Conservation (phyloP, 805 yeast species). For the Metschnikowia similis region DNA sequence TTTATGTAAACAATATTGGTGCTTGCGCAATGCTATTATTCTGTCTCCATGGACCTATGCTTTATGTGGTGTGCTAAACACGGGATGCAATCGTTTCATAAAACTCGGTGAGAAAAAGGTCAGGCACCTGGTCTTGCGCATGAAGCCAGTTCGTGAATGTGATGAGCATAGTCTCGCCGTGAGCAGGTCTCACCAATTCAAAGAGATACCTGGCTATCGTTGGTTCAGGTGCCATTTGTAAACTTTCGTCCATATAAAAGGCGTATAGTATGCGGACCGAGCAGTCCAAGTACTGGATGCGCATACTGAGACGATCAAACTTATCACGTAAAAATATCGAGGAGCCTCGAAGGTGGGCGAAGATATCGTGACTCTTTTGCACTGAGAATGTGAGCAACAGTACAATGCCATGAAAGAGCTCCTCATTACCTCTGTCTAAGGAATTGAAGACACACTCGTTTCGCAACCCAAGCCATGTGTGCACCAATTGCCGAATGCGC, state of each 20-base stretch:
- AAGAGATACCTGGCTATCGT: constrained; percentile 5
- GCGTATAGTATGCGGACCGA: background rate
- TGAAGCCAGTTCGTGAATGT: constrained; percentile 12
- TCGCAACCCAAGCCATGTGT: constrained; percentile 13
- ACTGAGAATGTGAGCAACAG: constrained; percentile 8
- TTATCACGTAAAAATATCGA: background rate
- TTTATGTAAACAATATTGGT: no score
- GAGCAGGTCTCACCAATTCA: constrained; percentile 4
- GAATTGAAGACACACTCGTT: constrained; percentile 13
- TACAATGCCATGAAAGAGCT: constrained; percentile 21
- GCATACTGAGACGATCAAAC: background rate
- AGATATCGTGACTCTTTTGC: constrained; percentile 4
- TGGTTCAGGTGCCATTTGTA: background rate
- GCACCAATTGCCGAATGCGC: constrained; percentile 5
- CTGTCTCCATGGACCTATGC: background rate
- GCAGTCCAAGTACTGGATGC: background rate
- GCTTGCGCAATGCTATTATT: background rate
- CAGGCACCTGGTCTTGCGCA: constrained; percentile 2
- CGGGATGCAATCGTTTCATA: background rate
- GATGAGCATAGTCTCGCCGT: constrained; percentile 5
- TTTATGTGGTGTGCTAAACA: background rate
- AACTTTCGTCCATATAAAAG: background rate
- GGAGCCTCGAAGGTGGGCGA: constrained; percentile 4
- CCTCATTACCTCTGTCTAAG: constrained; percentile 20
- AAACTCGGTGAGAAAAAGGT: constrained; percentile 2